Conservation (phyloP, 1,284 basidiomycete species). For the Microbotryum saponariae region DNA sequence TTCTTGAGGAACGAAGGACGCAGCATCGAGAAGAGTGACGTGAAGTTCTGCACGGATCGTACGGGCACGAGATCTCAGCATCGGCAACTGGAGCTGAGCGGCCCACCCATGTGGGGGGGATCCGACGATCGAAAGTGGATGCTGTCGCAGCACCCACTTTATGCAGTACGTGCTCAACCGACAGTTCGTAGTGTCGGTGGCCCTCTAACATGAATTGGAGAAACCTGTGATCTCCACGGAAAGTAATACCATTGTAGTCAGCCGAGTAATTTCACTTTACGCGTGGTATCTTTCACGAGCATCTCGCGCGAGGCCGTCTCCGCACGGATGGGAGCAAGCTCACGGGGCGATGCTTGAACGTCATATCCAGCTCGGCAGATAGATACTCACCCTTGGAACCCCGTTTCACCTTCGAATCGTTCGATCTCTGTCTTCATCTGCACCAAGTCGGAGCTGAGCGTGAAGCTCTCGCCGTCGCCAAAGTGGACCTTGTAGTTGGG, state of each 20-base stretch:
- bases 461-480: constrained; percentile 46
- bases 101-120: too few species aligned
- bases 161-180: constrained; percentile 44
- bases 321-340: not conserved
- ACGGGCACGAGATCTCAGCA: too few species aligned
- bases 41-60: constrained; percentile 41
- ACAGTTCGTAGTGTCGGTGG: constrained; percentile 45
- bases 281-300: too few species aligned
- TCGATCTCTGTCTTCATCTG: constrained; percentile 46
- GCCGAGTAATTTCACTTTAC: not conserved
- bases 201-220: constrained; percentile 44
- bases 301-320: too few species aligned
- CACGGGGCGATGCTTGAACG: not conserved
- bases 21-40: constrained; percentile 43
- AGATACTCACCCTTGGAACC: constrained; percentile 40
- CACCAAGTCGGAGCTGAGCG: constrained; percentile 45
- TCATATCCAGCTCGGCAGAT: not conserved
- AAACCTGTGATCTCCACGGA: constrained; percentile 29
- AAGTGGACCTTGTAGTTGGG: constrained; percentile 47
- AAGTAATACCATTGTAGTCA: not conserved
- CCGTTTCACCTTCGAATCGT: constrained; percentile 47
- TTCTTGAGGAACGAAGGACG: constrained; percentile 45
- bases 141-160: too few species aligned
- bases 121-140: too few species aligned
- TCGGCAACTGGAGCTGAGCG: too few species aligned